phyloP scores from a whole-genome alignment of 208 protist species.

The Naegleria fowleri region DNA sequence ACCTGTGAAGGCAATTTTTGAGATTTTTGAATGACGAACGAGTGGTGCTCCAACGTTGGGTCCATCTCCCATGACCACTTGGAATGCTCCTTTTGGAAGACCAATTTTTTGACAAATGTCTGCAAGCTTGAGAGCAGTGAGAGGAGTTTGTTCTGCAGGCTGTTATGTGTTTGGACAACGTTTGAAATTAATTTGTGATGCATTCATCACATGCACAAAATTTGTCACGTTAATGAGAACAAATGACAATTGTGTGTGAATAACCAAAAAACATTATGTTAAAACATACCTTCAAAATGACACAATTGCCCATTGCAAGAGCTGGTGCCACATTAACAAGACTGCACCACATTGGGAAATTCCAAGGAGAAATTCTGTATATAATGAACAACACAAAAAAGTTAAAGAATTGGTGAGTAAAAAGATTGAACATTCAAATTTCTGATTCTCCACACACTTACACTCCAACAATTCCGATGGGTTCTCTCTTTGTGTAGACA shows the following conservation, averaged over 20 bases:
- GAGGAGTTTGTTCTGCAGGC: constrained; percentile 75
- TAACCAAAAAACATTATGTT: too few species aligned
- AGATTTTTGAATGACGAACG: constrained; percentile 57
- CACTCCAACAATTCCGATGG: not conserved
- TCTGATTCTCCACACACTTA: too few species aligned
- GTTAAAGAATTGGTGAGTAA: not conserved
- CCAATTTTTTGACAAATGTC: constrained; percentile 71
- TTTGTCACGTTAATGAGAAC: too few species aligned
- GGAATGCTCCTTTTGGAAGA: constrained; percentile 73
- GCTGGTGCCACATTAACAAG: constrained; percentile 65
- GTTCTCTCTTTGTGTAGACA: not conserved
- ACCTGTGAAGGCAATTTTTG: constrained; percentile 82
- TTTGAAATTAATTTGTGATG: too few species aligned
- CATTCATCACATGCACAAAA: too few species aligned
- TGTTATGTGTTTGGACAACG: too few species aligned
- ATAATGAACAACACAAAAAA: not conserved
- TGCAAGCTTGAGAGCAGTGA: constrained; percentile 68
- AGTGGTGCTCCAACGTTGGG: constrained; percentile 59
- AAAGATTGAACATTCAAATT: too few species aligned
- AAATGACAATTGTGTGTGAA: too few species aligned
- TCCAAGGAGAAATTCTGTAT: not conserved
- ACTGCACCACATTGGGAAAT: not conserved
- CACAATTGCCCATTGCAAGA: constrained; percentile 68
- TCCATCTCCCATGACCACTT: constrained; percentile 72
- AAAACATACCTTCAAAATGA: constrained; percentile 66